Percentiles rank a stretch among this genome's conserved stretches.
Evolutionary conservation across 192 early-diverging fungal species (phyloP).

Genomic region (Backusella psychrophila): DNA sequence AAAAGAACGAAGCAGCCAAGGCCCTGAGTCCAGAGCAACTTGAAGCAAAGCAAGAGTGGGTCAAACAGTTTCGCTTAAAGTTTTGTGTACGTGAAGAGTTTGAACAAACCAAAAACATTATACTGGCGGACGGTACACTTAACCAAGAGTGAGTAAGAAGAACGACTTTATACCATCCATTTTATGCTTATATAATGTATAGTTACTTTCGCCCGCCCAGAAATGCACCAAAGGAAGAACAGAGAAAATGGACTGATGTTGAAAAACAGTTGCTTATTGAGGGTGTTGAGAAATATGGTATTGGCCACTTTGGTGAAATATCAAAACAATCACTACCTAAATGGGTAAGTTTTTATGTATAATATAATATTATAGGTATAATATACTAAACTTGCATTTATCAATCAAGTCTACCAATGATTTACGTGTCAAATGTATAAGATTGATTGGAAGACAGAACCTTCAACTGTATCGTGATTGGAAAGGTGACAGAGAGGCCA

Average conservation of each 20-base stretch:
- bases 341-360: slow-evolving; percentile 54
- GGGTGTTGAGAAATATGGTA: slow-evolving; percentile 80
- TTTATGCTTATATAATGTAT: neutral
- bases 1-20: neutral
- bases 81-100: slow-evolving; percentile 83
- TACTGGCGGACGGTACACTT: slow-evolving; percentile 77
- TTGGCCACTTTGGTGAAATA: slow-evolving; percentile 88
- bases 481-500: slow-evolving; percentile 71
- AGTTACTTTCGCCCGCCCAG: slow-evolving; percentile 80
- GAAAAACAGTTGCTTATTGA: slow-evolving; percentile 71
- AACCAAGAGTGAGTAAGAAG: slow-evolving; percentile 74
- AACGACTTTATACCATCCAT: neutral
- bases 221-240: slow-evolving; percentile 51
- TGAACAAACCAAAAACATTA: slow-evolving; percentile 81
- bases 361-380: no score
- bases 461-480: slow-evolving; percentile 84
- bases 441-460: slow-evolving; percentile 85
- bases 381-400: no score
- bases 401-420: slow-evolving; percentile 62
- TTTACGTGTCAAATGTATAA: slow-evolving; percentile 80
- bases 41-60: slow-evolving; percentile 70
- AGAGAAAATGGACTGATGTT: slow-evolving; percentile 82
- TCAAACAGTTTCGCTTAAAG: slow-evolving; percentile 78
- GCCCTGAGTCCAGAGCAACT: slow-evolving; percentile 35
- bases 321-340: slow-evolving; percentile 71